Evolutionary conservation across 148 eudicot genomes (phyloP), one percentile per base, ranked within the genome.

Genomic region (Rhododendron williamsianum): DNA sequence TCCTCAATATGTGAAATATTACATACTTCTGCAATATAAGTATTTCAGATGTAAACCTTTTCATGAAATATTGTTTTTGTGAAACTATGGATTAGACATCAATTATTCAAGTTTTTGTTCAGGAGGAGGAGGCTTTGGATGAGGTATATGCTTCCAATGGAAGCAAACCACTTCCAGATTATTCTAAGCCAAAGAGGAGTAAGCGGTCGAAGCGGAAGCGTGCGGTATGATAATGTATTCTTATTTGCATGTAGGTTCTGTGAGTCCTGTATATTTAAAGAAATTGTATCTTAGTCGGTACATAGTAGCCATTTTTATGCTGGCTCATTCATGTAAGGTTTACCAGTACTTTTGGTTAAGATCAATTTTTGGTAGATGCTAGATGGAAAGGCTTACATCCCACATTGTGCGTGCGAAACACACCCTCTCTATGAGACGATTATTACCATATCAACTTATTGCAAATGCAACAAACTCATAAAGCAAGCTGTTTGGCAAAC

Each of bases 151-250:
- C 92, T 77, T 91, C 99, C 80, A 90, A 76, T 86, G 88, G 86
- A 76, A 90, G 87, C 90, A 95, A 96, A 90, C 83, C 89, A 51
- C 81, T 89, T 86, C 94, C 97, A 36, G 89, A 93, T 85, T 92
- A 88, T 89, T 88, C 99, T 84, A 83, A 88, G 83, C 92, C 96
- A 83, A 93, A 89, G 89, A 93, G 89, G 91, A 95, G 98, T 92
- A 96, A 95, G 93, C 88, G 99, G 87, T 95, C 98, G 54, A 95
- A 96, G 88, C 88, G 94, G 87, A 96, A 96, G 92, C 93, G 94
- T 81, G 90, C 93, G 71, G 99, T 92, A 89, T 96, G 92, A 94
- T 38, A 86, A 33, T 84, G 82, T 89, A 78, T 69, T 45, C 77
- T 36, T 79, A 77, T 82, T 87, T 90, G 83, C 80, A 63, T 92